phyloP scores from a whole-genome alignment of 495 filamentous ascomycete genomes.

The Peziza echinospora region DNA sequence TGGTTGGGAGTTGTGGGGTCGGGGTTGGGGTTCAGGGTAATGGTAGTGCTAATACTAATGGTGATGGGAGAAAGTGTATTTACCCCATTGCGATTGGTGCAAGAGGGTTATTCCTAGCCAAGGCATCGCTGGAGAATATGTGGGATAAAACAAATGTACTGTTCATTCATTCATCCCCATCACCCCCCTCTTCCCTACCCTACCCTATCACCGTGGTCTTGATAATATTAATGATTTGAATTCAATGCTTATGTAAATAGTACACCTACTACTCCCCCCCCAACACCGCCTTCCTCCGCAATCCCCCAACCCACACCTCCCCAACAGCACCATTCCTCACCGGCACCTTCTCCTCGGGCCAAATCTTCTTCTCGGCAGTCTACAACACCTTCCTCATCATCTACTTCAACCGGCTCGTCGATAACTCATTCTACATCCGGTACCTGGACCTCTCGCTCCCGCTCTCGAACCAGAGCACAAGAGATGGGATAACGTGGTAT shows the following conservation, averaged over 20 bases:
- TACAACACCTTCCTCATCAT: constrained; percentile 20
- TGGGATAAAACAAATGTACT: neutral
- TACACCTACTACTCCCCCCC: neutral
- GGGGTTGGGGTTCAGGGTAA: neutral
- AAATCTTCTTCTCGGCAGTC: constrained; percentile 20
- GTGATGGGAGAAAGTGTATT: neutral
- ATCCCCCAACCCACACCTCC: neutral
- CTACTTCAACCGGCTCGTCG: constrained; percentile 19
- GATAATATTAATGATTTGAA: too few species aligned
- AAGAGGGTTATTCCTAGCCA: neutral
- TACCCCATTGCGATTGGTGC: neutral
- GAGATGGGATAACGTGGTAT: too few species aligned
- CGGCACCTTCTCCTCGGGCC: constrained; percentile 18
- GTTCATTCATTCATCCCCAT: neutral
- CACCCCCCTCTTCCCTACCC: too few species aligned
- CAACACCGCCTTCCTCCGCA: neutral
- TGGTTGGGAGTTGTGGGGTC: neutral
- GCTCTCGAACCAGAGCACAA: constrained; percentile 1
- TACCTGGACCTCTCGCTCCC: constrained; percentile 15
- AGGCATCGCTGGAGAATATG: neutral
- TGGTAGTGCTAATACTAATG: neutral
- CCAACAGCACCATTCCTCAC: constrained; percentile 3
- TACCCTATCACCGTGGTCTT: too few species aligned
- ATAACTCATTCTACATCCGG: constrained; percentile 19
- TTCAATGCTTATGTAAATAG: too few species aligned